Evolutionary conservation across 2,329 filamentous ascomycete genomes (phyloP).

Genomic region (Arthrobotrys megalospora): DNA sequence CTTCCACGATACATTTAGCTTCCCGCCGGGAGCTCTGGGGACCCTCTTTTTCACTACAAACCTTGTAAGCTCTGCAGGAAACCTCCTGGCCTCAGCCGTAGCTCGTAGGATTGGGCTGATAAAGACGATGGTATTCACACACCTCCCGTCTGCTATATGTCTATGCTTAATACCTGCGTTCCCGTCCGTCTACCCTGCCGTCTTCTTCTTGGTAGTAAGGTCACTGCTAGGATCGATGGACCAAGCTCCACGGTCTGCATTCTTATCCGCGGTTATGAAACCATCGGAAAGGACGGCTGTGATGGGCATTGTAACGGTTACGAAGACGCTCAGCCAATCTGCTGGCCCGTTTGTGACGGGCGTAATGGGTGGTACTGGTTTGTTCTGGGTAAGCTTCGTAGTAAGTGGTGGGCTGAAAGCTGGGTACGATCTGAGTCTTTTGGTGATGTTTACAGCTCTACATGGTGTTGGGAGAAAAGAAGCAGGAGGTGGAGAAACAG

Average conservation of each 20-base stretch:
- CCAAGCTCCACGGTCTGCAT: slow-evolving; percentile 78
- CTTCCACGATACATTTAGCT: slow-evolving; percentile 71
- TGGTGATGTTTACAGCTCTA: slow-evolving; percentile 70
- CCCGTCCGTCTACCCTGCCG: slow-evolving; percentile 71
- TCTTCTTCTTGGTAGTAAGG: slow-evolving; percentile 75
- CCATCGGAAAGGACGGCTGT: slow-evolving; percentile 79
- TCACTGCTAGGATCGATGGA: slow-evolving; percentile 79
- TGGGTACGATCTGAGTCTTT: slow-evolving; percentile 74
- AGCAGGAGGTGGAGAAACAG: background rate
- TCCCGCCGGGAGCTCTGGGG: slow-evolving; percentile 72
- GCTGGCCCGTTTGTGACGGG: slow-evolving; percentile 77
- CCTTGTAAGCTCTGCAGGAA: slow-evolving; percentile 72
- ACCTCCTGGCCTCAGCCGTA: slow-evolving; percentile 72
- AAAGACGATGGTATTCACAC: slow-evolving; percentile 68
- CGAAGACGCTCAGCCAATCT: slow-evolving; percentile 77
- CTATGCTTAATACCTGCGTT: slow-evolving; percentile 76
- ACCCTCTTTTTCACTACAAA: slow-evolving; percentile 73
- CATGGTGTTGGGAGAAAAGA: slow-evolving; percentile 51
- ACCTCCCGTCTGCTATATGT: slow-evolving; percentile 78
- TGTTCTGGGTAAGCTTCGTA: slow-evolving; percentile 77
- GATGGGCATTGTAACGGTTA: slow-evolving; percentile 79
- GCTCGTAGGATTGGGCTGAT: slow-evolving; percentile 71
- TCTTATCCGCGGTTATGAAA: slow-evolving; percentile 77
- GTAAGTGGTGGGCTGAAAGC: slow-evolving; percentile 76
- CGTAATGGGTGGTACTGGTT: slow-evolving; percentile 72